Conservation (phyloP, 1,284 basidiomycete genomes). For the Ustilago nuda region DNA sequence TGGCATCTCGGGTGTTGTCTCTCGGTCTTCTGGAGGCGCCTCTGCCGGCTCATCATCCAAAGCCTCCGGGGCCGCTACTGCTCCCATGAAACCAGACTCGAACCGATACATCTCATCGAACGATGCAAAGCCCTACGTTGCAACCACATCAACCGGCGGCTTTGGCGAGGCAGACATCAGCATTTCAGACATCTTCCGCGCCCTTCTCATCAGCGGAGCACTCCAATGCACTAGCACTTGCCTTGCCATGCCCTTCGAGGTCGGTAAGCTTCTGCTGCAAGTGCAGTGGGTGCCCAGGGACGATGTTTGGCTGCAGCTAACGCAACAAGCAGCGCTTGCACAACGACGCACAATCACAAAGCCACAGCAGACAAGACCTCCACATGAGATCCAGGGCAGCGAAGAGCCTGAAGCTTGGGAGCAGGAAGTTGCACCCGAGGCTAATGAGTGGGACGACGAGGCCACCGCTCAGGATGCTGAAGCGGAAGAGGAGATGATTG, state of each 20-base stretch:
- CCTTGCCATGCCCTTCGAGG: slow-evolving; percentile 89
- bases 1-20: slow-evolving; percentile 23
- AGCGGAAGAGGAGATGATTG: slow-evolving; percentile 49
- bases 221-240: slow-evolving; percentile 66
- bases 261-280: slow-evolving; percentile 93
- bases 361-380: slow-evolving; percentile 39
- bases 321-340: slow-evolving; percentile 34
- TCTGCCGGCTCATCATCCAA: slow-evolving; percentile 16
- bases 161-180: slow-evolving; percentile 37
- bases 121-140: slow-evolving; percentile 50
- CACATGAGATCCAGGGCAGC: slow-evolving; percentile 64
- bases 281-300: slow-evolving; percentile 88
- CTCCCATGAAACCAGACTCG: slow-evolving; percentile 13
- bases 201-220: slow-evolving; percentile 54
- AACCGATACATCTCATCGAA: slow-evolving; percentile 58
- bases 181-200: slow-evolving; percentile 46
- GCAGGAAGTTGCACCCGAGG: slow-evolving; percentile 46
- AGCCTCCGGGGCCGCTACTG: slow-evolving; percentile 7
- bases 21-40: slow-evolving; percentile 13
- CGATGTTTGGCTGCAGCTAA: slow-evolving; percentile 59
- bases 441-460: slow-evolving; percentile 53
- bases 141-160: slow-evolving; percentile 34
- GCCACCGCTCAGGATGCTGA: slow-evolving; percentile 30
- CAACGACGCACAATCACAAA: slow-evolving; percentile 18
- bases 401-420: slow-evolving; percentile 38